Conservation (phyloP, 345 rosid species). For the Linum lewisii region DNA sequence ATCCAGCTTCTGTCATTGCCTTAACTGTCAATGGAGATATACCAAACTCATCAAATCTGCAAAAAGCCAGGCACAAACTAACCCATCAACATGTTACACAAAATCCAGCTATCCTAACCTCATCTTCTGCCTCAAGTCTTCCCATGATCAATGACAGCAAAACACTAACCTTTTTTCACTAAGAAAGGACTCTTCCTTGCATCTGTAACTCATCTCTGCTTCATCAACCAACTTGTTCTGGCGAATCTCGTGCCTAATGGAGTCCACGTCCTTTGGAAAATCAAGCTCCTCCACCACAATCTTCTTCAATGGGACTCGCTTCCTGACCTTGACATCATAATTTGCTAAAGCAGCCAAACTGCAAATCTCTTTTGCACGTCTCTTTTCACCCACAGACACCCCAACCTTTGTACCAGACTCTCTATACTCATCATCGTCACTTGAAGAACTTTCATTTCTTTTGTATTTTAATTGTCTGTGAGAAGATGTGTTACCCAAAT, state of each 20-base stretch:
- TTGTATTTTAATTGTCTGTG: slow-evolving; percentile 19
- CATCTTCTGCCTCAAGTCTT: neutral
- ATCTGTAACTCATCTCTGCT: slow-evolving; percentile 13
- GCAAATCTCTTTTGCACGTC: slow-evolving; percentile 42
- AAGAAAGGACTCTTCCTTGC: slow-evolving; percentile 40
- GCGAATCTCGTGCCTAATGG: slow-evolving; percentile 48
- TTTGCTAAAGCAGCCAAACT: slow-evolving; percentile 69
- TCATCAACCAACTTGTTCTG: slow-evolving; percentile 33
- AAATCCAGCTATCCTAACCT: neutral
- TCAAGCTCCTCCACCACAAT: slow-evolving; percentile 41
- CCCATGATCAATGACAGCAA: neutral
- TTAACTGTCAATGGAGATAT: slow-evolving; percentile 73
- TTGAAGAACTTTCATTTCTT: slow-evolving; percentile 49
- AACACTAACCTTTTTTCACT: slow-evolving; percentile 43
- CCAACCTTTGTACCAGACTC: slow-evolving; percentile 20
- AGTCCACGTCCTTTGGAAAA: slow-evolving; percentile 44
- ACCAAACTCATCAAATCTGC: slow-evolving; percentile 73
- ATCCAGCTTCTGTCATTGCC: slow-evolving; percentile 72
- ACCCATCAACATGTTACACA: neutral
- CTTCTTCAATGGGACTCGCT: slow-evolving; percentile 51
- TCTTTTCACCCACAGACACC: slow-evolving; percentile 31
- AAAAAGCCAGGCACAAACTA: slow-evolving; percentile 11
- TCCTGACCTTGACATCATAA: slow-evolving; percentile 55
- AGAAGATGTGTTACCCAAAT: slow-evolving; percentile 6
- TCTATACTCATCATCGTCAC: slow-evolving; percentile 38